Percentiles rank a stretch among this genome's conserved stretches.
phyloP scores from a whole-genome alignment of 768 basidiomycete species.

The Flagelloscypha sp. region DNA sequence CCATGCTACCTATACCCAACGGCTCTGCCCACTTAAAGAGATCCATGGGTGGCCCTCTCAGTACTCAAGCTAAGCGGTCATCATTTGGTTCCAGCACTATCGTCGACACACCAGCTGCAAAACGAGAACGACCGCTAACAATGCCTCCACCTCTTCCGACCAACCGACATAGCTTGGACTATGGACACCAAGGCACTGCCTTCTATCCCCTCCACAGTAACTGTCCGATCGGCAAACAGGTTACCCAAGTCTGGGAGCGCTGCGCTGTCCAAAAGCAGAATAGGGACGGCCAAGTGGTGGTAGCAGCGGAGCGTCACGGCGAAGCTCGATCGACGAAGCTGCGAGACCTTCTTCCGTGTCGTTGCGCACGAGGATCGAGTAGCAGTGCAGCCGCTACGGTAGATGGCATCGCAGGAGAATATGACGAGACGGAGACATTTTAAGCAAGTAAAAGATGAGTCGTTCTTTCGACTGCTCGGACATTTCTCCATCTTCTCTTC shows the following conservation, averaged over 20 bases:
- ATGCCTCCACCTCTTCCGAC: constrained; percentile 24
- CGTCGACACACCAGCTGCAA: constrained; percentile 17
- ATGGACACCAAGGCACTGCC: constrained; percentile 32
- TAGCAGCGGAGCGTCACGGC: constrained; percentile 16
- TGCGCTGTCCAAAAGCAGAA: constrained; percentile 35
- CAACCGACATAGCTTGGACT: constrained; percentile 21
- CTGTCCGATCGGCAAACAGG: constrained; percentile 36
- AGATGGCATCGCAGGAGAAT: too few species aligned
- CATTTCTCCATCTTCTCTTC: too few species aligned
- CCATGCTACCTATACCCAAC: constrained; percentile 65
- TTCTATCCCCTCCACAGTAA: constrained; percentile 39
- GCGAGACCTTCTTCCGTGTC: too few species aligned
- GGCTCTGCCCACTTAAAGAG: constrained; percentile 47
- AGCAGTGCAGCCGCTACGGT: too few species aligned
- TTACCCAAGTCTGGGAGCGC: constrained; percentile 28
- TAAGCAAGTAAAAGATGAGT: too few species aligned
- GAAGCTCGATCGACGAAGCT: too few species aligned
- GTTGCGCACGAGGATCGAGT: too few species aligned
- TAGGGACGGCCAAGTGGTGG: constrained; percentile 41
- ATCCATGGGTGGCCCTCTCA: constrained; percentile 32
- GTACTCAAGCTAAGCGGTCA: constrained; percentile 45
- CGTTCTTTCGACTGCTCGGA: too few species aligned
- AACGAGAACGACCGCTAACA: constrained; percentile 27
- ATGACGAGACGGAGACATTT: too few species aligned
- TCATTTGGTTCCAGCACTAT: constrained; percentile 48